Percentiles rank a stretch among this genome's conserved stretches.
Evolutionary conservation across 768 basidiomycete species (phyloP).

Genomic region (Kwoniella botswanensis): DNA sequence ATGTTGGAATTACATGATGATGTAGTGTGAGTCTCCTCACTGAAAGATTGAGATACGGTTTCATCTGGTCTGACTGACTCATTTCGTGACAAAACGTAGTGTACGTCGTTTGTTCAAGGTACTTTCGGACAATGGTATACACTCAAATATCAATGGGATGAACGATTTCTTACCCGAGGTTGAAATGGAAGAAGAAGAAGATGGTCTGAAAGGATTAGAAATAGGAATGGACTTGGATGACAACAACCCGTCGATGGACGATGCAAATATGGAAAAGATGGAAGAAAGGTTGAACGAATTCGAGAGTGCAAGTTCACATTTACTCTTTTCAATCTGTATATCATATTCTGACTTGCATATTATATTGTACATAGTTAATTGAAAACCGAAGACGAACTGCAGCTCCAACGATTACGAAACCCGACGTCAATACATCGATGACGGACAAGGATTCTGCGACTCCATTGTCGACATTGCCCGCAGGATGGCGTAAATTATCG

Average conservation of each 20-base stretch:
- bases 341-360: too few relatives aligned
- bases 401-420: background rate
- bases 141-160: background rate
- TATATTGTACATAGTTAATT: background rate
- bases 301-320: slow-evolving; percentile 14
- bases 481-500: slow-evolving; percentile 19
- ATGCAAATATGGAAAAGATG: slow-evolving; percentile 16
- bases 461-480: background rate
- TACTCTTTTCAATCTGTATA: background rate
- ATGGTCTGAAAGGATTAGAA: slow-evolving; percentile 13
- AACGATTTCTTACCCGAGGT: slow-evolving; percentile 2
- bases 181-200: slow-evolving; percentile 2
- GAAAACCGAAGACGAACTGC: background rate
- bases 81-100: background rate
- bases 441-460: background rate
- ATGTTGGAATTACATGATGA: slow-evolving; percentile 25
- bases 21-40: slow-evolving; percentile 13
- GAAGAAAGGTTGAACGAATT: slow-evolving; percentile 21
- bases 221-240: background rate
- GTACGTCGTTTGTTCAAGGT: slow-evolving; percentile 9
- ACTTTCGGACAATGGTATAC: background rate
- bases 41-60: background rate
- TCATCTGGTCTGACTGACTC: background rate
- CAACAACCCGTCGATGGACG: background rate
- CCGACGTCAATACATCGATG: background rate